A percentile compares a stretch with the other conserved stretches of the same genome.
phyloP scores from a whole-genome alignment of 352 stramenopile species.

The Achlya hypogyna region DNA sequence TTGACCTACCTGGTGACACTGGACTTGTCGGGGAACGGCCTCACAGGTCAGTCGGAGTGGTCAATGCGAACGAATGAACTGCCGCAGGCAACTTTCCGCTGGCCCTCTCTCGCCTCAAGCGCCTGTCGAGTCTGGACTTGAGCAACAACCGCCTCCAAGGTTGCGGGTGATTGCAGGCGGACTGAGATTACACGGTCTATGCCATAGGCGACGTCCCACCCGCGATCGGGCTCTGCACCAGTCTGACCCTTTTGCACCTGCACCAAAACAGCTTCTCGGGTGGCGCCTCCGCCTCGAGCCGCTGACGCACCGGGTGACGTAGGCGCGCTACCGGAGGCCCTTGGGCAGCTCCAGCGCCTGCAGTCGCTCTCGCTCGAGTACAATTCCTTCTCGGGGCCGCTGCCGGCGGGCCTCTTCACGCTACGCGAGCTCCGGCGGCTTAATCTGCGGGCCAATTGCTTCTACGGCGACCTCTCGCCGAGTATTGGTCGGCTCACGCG shows the following conservation, averaged over 20 bases:
- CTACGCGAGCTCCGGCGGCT: conserved; percentile 58
- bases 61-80: not conserved
- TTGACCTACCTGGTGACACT: conserved; percentile 62
- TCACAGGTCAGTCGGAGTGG: conserved; percentile 30
- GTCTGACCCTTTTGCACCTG: conserved; percentile 66
- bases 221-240: conserved; percentile 38
- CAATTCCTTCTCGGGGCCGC: conserved; percentile 56
- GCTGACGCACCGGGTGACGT: too few relatives aligned
- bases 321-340: conserved; percentile 38
- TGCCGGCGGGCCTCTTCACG: conserved; percentile 44
- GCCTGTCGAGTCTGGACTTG: conserved; percentile 53
- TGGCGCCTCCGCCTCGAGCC: too few relatives aligned
- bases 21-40: conserved; percentile 74
- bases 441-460: conserved; percentile 68
- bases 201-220: conserved; percentile 32
- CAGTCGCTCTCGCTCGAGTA: conserved; percentile 73
- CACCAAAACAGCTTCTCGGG: conserved; percentile 71
- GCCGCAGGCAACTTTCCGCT: conserved; percentile 40
- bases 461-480: conserved; percentile 47
- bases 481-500: conserved; percentile 55
- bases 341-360: conserved; percentile 50
- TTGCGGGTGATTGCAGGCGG: conserved; percentile 20
- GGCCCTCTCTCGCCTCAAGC: conserved; percentile 39
- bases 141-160: conserved; percentile 74
- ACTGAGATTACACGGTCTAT: not conserved